Base-by-base conservation (phyloP, 495 filamentous ascomycete genomes). In the Lasiosphaeris hirsuta region DNA sequence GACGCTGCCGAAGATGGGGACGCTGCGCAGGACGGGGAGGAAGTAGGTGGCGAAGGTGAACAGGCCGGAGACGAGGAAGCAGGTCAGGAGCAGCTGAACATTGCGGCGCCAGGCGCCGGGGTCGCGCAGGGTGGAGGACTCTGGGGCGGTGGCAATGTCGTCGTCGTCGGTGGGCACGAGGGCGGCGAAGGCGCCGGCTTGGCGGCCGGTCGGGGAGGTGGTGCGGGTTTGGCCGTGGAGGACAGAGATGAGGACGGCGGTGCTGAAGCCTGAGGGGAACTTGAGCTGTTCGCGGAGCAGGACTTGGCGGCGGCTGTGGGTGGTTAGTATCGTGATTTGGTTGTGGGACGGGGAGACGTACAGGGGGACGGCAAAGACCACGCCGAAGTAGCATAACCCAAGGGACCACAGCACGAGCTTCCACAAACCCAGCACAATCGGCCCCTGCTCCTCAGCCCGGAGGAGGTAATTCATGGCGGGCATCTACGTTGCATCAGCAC, bases 251-350 rank as follows among this genome's bases (percentile, higher is more conserved):
- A 97, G 87, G 49, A 97, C 78, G 0, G 94, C 94, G 11, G 94
- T 97, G 52, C 94, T 95, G 17, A 95, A 97, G 3, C 94, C 94
- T 61, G 86, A 92, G 0, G 94, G 94, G 66, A 99, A 99, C 60
- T 87, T 92, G 50, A 99, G 70, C 68, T 91, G 88, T 75, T 99
- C 94, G 59, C 87, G 72, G 19, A 97, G 88, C 47, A 99, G 90
- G 15, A 97, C 92, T 75, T 97, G 90, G 58, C 84, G 87, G 51
- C 92, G 73, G 49, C 73, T 73, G 15, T 38, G 14, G 0, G n/a
- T n/a, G n/a, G n/a, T n/a, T n/a, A n/a, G n/a, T n/a, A n/a, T n/a
- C n/a, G n/a, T n/a, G n/a, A n/a, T n/a, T n/a, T n/a, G n/a, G n/a
- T n/a, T n/a, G n/a, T n/a, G n/a, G n/a, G n/a, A n/a, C n/a, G n/a